Conservation (phyloP, 2,329 filamentous ascomycete species). For the Aspergillus sclerotialis region DNA sequence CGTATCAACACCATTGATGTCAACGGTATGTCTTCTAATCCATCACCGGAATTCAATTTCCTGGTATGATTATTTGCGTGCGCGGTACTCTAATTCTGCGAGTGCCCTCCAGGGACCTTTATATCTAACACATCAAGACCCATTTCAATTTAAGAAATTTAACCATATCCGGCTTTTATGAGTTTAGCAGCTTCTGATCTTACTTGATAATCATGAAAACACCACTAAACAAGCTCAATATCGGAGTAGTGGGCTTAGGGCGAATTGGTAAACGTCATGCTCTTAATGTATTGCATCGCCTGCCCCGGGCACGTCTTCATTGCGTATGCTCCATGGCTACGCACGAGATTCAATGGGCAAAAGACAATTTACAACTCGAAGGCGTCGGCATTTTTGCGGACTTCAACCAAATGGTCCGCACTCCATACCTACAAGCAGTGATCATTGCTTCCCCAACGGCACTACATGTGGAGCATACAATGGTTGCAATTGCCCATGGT, state of each 20-base stretch:
- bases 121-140: no score
- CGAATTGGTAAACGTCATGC: slow-evolving; percentile 50
- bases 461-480: slow-evolving; percentile 51
- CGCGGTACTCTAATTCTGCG: no score
- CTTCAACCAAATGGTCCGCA: slow-evolving; percentile 43
- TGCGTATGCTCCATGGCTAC: slow-evolving; percentile 44
- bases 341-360: slow-evolving; percentile 40
- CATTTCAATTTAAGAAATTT: no score
- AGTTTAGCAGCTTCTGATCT: no score
- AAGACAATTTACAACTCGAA: slow-evolving; percentile 36
- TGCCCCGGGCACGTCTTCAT: slow-evolving; percentile 43
- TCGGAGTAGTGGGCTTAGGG: slow-evolving; percentile 45
- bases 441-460: slow-evolving; percentile 46
- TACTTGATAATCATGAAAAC: neutral
- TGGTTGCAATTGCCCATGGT: slow-evolving; percentile 48
- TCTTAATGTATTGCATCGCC: slow-evolving; percentile 40
- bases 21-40: no score
- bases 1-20: no score
- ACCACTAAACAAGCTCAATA: neutral
- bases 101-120: no score
- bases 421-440: slow-evolving; percentile 41
- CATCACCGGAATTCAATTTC: no score
- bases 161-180: no score
- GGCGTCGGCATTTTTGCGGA: slow-evolving; percentile 40
- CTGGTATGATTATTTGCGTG: no score